Evolutionary conservation across 164 flowering plant species (phyloP), one percentile per base, ranked within the genome.

Genomic region (Echeveria elegans): DNA sequence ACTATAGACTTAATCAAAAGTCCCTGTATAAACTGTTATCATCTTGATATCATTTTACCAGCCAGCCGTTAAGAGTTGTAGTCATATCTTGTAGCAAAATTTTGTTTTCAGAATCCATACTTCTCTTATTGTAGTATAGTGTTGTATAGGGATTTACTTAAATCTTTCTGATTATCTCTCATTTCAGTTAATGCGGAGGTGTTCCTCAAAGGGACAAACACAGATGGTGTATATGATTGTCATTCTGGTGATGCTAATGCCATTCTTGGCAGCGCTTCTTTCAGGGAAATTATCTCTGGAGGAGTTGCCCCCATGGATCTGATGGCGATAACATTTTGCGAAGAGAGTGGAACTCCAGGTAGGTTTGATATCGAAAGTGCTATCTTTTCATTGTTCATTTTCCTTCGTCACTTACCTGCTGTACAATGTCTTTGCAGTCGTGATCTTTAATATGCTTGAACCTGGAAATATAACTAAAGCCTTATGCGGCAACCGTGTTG

Each of bases 311-410:
- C 65, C 26, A 72, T 72, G 71, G 74, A 72, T 34, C 19, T 59
- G 45, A 72, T 72, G 71, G 74, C 71, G 11, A 52, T 68, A 30
- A 34, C 66, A 64, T 72, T 50, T 58, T 68, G 74, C 32, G 64
- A 68, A 64, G 74, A 68, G 43, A 72, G 69, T 24, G 68, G 65
- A 58, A 72, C 68, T 64, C 74, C 71, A 11, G 74, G 74, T 72
- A 56, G n/a, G 74, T 64, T 41, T 28, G 10, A 38, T 14, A 38
- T 38, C 8, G 14, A 19, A 53, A 16, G 5, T 56, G 8, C 30
- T 23, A 53, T 21, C 18, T 31, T 24, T 21, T n/a, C 9, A 38
- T 38, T 5, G 11, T 38, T 14, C 12, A 38, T 4, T 36, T 15
- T 29, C 53, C 58, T 4, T 16, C 2, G 1, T 53, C 34, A 19